phyloP scores from a whole-genome alignment of 495 filamentous ascomycete genomes.

The Jackrogersella minutella region DNA sequence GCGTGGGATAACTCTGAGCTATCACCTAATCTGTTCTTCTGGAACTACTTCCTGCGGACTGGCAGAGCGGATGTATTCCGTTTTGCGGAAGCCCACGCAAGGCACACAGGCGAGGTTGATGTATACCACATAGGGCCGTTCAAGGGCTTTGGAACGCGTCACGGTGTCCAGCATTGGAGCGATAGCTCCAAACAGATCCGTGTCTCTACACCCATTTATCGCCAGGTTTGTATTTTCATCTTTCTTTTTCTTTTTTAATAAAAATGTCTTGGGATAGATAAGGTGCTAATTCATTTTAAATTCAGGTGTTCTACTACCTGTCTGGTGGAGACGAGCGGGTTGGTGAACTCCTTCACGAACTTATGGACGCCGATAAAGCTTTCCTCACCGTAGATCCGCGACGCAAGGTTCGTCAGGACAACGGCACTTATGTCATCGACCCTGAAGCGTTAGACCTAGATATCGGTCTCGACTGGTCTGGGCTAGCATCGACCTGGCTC shows the following conservation, averaged over 20 bases:
- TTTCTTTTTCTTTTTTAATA: too few species aligned
- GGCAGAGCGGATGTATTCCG: conserved; percentile 55
- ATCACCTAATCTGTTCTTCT: conserved; percentile 60
- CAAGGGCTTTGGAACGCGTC: conserved; percentile 60
- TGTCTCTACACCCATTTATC: conserved; percentile 55
- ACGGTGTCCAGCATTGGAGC: conserved; percentile 60
- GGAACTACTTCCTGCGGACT: conserved; percentile 60
- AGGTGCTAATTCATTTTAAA: too few species aligned
- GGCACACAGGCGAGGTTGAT: conserved; percentile 61
- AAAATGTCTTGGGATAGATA: too few species aligned
- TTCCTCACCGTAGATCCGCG: conserved; percentile 56
- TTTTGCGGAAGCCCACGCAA: conserved; percentile 57
- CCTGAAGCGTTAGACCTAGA: conserved; percentile 55
- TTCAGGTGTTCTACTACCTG: conserved; percentile 58
- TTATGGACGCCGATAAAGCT: conserved; percentile 52
- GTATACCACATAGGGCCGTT: conserved; percentile 58
- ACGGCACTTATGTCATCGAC: conserved; percentile 48
- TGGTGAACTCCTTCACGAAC: conserved; percentile 53
- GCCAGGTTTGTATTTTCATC: too few species aligned
- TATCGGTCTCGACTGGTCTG: conserved; percentile 59
- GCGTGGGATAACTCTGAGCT: conserved; percentile 65
- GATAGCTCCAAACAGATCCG: conserved; percentile 61
- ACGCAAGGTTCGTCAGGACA: conserved; percentile 56
- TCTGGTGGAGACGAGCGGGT: conserved; percentile 57
- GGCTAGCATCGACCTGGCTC: conserved; percentile 56